Percentiles rank a stretch among this genome's conserved stretches.
Evolutionary conservation across 192 early-diverging fungal species (phyloP).

Genomic region (Backusella parvicylindrica): DNA sequence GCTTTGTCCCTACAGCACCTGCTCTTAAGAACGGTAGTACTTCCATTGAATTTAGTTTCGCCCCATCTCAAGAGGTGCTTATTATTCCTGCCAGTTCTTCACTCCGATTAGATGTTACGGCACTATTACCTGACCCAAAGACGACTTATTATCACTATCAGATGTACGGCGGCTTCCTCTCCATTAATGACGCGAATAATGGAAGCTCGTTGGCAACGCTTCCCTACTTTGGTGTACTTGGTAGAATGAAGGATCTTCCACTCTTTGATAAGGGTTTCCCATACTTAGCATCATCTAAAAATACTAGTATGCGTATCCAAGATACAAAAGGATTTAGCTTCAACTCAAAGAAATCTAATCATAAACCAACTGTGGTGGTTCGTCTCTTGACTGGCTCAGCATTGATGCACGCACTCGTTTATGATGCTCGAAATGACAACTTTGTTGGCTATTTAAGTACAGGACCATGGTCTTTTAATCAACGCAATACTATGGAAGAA

Average conservation of each 20-base stretch:
- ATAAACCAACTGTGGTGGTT: slow-evolving; percentile 4
- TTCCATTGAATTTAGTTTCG: slow-evolving; percentile 6
- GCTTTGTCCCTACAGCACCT: slow-evolving; percentile 14
- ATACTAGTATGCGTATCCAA: not conserved
- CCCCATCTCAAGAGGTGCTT: not conserved
- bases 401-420: slow-evolving; percentile 4
- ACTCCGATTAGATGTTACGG: not conserved
- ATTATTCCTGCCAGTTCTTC: not conserved
- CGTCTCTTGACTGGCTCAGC: slow-evolving; percentile 16
- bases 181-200: slow-evolving; percentile 9
- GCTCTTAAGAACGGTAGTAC: not conserved
- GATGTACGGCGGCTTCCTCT: slow-evolving; percentile 44
- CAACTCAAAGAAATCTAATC: slow-evolving; percentile 1
- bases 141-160: slow-evolving; percentile 6
- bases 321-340: not conserved
- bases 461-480: not conserved
- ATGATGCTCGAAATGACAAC: not conserved
- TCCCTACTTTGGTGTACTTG: slow-evolving; percentile 48
- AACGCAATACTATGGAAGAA: slow-evolving; percentile 16
- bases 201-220: slow-evolving; percentile 24
- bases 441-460: slow-evolving; percentile 5
- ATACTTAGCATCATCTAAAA: slow-evolving; percentile 29
- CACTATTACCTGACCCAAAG: slow-evolving; percentile 11
- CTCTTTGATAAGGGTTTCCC: slow-evolving; percentile 35
- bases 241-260: slow-evolving; percentile 39